Base-by-base conservation (phyloP, 345 rosid genomes). In the Hypericum perforatum region DNA sequence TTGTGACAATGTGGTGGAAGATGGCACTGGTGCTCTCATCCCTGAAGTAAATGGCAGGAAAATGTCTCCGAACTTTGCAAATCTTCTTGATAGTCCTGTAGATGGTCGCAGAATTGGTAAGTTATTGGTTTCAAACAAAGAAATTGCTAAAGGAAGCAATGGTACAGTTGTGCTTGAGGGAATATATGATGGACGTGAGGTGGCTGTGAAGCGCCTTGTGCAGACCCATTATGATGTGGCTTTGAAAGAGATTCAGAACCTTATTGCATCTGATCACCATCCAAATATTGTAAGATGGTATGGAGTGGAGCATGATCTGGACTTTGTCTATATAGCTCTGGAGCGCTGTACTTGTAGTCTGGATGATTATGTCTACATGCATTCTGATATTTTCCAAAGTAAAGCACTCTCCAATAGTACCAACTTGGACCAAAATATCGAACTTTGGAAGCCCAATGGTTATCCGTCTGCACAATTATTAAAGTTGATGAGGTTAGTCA, bases 141-240 rank as follows among this genome's bases (percentile, higher is more conserved):
- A 61, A 37, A 67, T 67, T 61, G 72, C 60, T 44, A 75, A 67
- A 70, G 85, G 85, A 8, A 79, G 85, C 55, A 75, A 82, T 40
- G 85, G 82, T 52, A 82, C 89, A 11, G 73, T 82, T 64, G 82
- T 82, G 15, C 75, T 82, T 44, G 89, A 82, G 57, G 89, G 89
- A 13, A 57, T 64, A 45, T 77, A 79, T 54, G 82, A 77, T 48
- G 85, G 89, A 11, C 79, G 76, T 61, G 54, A 68, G 43, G 89
- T 82, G 13, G 85, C 89, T 29, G 85, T 79, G 50, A 82, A 82
- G 65, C 82, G 81, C 55, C 79, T 82, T 44, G 82, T 82, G 54
- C 79, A 75, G 60, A 64, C 83, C 40, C 89, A 79, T 65, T 85
- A 82, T 63, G 89, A 77, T 48, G 82, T 82, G 53, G 85, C 89